Evolutionary conservation across 2,329 filamentous ascomycete genomes (phyloP).

Genomic region (Colletotrichum incanum): DNA sequence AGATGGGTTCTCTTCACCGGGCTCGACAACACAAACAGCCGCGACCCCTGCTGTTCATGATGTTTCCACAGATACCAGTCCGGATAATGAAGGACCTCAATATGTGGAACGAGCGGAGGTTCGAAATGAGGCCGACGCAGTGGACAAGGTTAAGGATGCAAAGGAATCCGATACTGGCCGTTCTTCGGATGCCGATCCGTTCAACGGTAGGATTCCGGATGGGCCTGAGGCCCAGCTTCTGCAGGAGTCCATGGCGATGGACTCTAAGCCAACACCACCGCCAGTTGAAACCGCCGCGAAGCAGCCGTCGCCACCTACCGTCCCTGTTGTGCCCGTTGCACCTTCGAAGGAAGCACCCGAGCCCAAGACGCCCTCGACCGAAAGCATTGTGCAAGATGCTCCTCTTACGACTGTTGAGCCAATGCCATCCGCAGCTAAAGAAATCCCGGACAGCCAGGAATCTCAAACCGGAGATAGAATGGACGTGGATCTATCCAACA

Average conservation of each 20-base stretch:
- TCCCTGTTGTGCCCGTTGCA: neutral
- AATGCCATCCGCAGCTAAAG: conserved; percentile 29
- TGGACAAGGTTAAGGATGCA: conserved; percentile 48
- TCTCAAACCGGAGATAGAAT: conserved; percentile 50
- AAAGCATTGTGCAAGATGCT: neutral
- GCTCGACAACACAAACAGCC: conserved; percentile 81
- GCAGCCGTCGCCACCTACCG: conserved; percentile 16
- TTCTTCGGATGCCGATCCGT: conserved; percentile 35
- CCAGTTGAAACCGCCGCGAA: conserved; percentile 37
- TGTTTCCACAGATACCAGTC: conserved; percentile 81
- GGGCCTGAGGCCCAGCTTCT: conserved; percentile 62
- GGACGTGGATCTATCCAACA: conserved; percentile 52
- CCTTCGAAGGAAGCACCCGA: neutral
- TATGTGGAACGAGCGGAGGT: conserved; percentile 65
- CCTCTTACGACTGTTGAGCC: conserved; percentile 4
- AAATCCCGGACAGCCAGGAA: conserved; percentile 56
- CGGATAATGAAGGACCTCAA: conserved; percentile 76
- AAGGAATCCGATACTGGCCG: conserved; percentile 28
- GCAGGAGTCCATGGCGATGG: conserved; percentile 57
- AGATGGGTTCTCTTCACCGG: conserved; percentile 69
- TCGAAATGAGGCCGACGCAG: conserved; percentile 53
- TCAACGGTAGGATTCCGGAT: conserved; percentile 44
- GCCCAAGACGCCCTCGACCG: neutral
- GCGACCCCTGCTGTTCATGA: conserved; percentile 80
- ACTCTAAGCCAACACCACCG: conserved; percentile 35